These are phyloP conservation scores for Isoetes taiwanensis DNA, from an alignment of 75 land plant species.

Conservation along the genomic window DNA sequence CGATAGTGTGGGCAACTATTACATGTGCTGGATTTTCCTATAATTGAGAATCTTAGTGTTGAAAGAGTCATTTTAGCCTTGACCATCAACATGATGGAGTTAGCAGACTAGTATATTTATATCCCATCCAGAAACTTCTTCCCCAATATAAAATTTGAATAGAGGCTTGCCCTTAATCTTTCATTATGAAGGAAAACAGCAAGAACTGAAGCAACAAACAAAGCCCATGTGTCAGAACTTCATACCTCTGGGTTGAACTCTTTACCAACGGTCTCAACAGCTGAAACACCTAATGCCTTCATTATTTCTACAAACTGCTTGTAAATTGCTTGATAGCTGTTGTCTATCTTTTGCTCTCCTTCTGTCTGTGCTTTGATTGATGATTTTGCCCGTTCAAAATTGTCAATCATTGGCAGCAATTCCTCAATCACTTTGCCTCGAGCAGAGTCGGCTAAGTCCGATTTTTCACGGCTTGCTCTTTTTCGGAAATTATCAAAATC, in stretches of 20 bases:
- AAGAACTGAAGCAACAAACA: background rate
- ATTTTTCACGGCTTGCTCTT: conserved; percentile 58
- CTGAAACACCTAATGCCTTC: conserved; percentile 67
- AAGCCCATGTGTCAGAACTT: background rate
- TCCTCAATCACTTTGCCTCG: conserved; percentile 73
- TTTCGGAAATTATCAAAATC: conserved; percentile 97
- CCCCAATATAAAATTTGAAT: background rate
- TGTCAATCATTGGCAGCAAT: conserved; percentile 87
- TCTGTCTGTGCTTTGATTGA: conserved; percentile 72
- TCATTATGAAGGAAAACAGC: background rate
- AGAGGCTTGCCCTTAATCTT: background rate
- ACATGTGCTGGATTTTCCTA: too few relatives aligned
- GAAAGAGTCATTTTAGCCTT: background rate
- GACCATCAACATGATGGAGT: background rate
- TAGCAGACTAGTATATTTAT: background rate
- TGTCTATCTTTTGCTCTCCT: conserved; percentile 66
- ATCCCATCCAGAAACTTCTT: background rate
- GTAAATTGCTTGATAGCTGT: conserved; percentile 94
- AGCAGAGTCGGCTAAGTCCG: conserved; percentile 33
- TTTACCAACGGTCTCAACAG: conserved; percentile 75
- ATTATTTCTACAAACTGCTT: conserved; percentile 95
- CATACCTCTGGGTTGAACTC: conserved; percentile 84
- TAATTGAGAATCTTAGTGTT: background rate
- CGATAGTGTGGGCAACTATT: too few relatives aligned
- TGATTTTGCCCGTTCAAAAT: conserved; percentile 76